Evolutionary conservation across 306 rosid species (phyloP).

Genomic region (Alnus rubra): DNA sequence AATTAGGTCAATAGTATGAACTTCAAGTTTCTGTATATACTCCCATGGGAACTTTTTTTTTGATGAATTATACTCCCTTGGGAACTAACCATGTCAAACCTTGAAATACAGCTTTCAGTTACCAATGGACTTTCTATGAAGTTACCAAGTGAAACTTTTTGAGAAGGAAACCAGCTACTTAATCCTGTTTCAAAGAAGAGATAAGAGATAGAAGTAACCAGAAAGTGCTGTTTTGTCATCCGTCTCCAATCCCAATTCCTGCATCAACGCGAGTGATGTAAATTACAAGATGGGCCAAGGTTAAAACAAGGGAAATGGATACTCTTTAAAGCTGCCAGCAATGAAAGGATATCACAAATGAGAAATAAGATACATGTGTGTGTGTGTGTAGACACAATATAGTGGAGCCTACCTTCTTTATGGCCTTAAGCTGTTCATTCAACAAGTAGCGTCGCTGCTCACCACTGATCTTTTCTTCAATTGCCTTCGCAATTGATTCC

Average conservation of each 20-base stretch:
- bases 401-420: conserved; percentile 71
- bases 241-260: conserved; percentile 98
- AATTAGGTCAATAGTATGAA: conserved; percentile 12
- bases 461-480: conserved; percentile 97
- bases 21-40: neutral
- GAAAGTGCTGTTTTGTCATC: conserved; percentile 99
- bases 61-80: neutral
- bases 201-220: conserved; percentile 57
- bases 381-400: neutral
- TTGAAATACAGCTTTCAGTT: conserved; percentile 16
- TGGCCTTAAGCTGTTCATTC: conserved; percentile 97
- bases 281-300: conserved; percentile 16
- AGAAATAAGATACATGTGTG: neutral
- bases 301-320: conserved; percentile 28
- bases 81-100: conserved; percentile 1
- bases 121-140: neutral
- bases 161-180: conserved; percentile 14
- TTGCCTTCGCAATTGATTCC: conserved; percentile 99
- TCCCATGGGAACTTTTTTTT: too few relatives aligned
- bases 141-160: conserved; percentile 2
- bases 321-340: neutral
- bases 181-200: neutral
- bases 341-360: neutral
- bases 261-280: conserved; percentile 26
- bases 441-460: conserved; percentile 96